Conservation (phyloP, 2,329 filamentous ascomycete genomes). For the Trichoderma lentiforme region DNA sequence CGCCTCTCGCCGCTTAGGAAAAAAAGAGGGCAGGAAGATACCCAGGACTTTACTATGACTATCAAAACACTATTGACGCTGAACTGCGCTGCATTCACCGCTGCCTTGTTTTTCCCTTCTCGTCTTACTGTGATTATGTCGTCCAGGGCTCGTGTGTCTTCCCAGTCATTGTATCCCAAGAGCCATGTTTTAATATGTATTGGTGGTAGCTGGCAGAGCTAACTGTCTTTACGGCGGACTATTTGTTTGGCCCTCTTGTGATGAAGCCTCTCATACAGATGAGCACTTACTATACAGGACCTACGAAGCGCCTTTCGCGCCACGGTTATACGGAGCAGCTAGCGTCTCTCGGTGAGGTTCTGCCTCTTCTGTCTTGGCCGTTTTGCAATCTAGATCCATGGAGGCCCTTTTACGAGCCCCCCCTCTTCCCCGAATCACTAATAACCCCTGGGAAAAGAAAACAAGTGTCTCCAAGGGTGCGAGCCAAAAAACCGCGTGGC, state of each 20-base stretch:
- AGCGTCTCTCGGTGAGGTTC: background rate
- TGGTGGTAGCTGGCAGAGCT: background rate
- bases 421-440: too few species aligned
- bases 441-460: too few species aligned
- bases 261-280: background rate
- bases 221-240: background rate
- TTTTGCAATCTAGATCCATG: background rate
- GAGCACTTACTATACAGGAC: background rate
- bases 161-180: background rate
- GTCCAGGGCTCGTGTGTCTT: background rate
- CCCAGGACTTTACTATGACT: conserved; percentile 10
- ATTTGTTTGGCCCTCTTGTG: background rate
- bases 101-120: background rate
- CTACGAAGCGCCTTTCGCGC: background rate
- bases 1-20: conserved; percentile 6
- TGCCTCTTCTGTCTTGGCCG: background rate
- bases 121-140: background rate
- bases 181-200: background rate
- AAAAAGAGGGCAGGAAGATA: background rate
- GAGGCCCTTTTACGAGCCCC: background rate
- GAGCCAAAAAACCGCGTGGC: background rate
- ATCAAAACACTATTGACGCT: background rate
- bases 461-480: background rate
- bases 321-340: background rate
- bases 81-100: background rate